Conservation (phyloP, 1,284 basidiomycete genomes). For the Tilletia caries region DNA sequence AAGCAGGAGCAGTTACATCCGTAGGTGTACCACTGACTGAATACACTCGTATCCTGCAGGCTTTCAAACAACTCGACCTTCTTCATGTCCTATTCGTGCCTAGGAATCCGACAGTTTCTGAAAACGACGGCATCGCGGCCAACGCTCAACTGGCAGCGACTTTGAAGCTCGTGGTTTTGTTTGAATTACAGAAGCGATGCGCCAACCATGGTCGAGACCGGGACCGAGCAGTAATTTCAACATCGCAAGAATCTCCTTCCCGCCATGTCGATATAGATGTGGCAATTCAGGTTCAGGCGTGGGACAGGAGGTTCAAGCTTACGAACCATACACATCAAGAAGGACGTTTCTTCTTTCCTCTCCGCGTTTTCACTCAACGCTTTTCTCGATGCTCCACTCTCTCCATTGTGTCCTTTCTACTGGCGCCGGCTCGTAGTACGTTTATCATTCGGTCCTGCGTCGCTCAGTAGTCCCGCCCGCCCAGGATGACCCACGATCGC, state of each 20-base stretch:
- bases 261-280: too few species aligned
- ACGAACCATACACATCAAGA: too few species aligned
- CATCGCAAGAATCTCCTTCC: too few species aligned
- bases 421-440: too few species aligned
- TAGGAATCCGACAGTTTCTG: conserved; percentile 12
- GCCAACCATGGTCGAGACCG: conserved; percentile 79
- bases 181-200: conserved; percentile 79
- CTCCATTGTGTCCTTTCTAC: too few species aligned
- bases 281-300: conserved; percentile 70
- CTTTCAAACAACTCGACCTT: conserved; percentile 77
- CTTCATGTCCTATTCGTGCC: conserved; percentile 71
- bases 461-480: too few species aligned
- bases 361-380: too few species aligned
- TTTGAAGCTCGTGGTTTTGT: conserved; percentile 67
- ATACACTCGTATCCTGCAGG: conserved; percentile 58
- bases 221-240: too few species aligned
- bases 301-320: background rate
- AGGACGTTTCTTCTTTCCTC: too few species aligned
- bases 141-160: conserved; percentile 53
- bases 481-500: too few species aligned
- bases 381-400: too few species aligned
- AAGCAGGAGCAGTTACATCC: background rate
- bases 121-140: conserved; percentile 20
- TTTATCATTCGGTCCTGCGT: too few species aligned
- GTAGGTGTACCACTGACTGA: background rate